phyloP scores from a whole-genome alignment of 106 monocot species.

The Gastrodia elata region DNA sequence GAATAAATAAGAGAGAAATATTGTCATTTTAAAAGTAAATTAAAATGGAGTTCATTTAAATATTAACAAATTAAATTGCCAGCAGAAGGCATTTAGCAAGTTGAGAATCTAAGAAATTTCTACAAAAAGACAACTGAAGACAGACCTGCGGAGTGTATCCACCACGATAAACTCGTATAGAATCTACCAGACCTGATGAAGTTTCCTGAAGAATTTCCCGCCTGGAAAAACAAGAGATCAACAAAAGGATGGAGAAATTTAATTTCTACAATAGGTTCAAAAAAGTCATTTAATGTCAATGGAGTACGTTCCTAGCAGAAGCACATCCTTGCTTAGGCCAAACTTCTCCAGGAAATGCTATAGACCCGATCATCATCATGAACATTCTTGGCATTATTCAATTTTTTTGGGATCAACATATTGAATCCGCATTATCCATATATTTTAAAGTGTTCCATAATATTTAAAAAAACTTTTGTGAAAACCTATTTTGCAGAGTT shows the following conservation, averaged over 20 bases:
- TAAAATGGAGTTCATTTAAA: neutral
- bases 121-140: neutral
- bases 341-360: neutral
- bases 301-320: neutral
- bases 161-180: constrained; percentile 75
- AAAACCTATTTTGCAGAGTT: neutral
- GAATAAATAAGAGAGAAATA: neutral
- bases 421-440: neutral
- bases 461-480: neutral
- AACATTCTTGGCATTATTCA: neutral
- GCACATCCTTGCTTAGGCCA: neutral
- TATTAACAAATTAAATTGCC: neutral
- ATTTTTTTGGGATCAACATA: neutral
- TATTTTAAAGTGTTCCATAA: neutral
- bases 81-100: neutral
- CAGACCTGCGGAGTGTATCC: constrained; percentile 77
- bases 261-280: neutral
- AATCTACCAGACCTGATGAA: constrained; percentile 42
- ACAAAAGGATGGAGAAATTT: neutral
- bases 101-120: neutral
- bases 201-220: constrained; percentile 76
- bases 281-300: neutral
- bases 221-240: constrained; percentile 21
- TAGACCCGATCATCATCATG: neutral
- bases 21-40: neutral